Evolutionary conservation across 2,329 filamentous ascomycete genomes (phyloP), one percentile per base, ranked within the genome.

Genomic region (Fusarium dlaminii): DNA sequence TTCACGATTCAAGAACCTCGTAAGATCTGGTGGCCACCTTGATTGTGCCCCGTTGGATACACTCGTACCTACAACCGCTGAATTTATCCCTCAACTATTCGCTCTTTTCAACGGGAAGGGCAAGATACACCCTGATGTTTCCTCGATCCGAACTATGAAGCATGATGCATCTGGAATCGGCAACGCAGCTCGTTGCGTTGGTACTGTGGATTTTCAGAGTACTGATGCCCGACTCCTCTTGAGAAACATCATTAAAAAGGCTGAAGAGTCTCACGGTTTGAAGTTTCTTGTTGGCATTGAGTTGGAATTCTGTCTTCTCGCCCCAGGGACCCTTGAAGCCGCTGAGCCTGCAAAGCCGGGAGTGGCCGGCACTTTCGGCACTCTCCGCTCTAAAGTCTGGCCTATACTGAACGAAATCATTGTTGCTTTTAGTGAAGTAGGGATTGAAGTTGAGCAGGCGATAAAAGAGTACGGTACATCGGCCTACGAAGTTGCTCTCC

Each of bases 21-120:
- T 54, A 1, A 40, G n/a, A 4, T 24, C 55, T 2, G 17, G 32
- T 9, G 24, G 46, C 1, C 29, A 63, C 12, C 30, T 68, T 3
- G 39, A 49, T 17, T 68, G 63, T 11, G 46, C 66, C 2, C 66
- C 64, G 3, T 42, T 68, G 5, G 66, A 68, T 20, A 68, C 63
- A 7, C 52, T 57, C 2, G 63, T 68, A 4, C 49, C 66, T 6
- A 63, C 66, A 1, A 68, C 63, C 3, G 36, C 36, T 1, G 64
- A 68, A 3, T 68, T 68, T 0, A 43, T 68, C 9, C 48, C 66
- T 8, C 37, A 55, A 6, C 3, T 68, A 5, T 62, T 68, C 36
- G 30, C 40, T 2, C 12, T 20, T 12, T 68, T 68, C 4, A 24
- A 12, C 6, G 46, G 24, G 0, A 63, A 46, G 12, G 66, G 55